Percentiles rank a stretch among this genome's conserved stretches.
These are phyloP conservation scores for Penicillium glabrum DNA, from an alignment of 2,329 filamentous ascomycete species.

Conservation along the genomic window DNA sequence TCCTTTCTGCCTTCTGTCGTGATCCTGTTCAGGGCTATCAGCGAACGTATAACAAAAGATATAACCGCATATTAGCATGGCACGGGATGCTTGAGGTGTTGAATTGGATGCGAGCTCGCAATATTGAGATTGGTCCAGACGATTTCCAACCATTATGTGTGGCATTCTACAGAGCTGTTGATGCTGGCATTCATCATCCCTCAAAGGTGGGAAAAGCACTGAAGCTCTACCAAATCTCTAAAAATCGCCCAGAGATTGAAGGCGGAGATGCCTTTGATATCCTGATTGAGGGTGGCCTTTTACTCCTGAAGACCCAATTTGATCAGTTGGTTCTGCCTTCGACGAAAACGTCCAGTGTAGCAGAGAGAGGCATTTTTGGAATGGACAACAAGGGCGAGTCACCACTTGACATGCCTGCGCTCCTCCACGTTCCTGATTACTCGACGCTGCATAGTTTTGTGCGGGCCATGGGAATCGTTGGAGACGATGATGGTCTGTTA, in stretches of 20 bases:
- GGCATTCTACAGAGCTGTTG: slow-evolving; percentile 36
- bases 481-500: slow-evolving; percentile 42
- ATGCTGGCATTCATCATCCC: slow-evolving; percentile 29
- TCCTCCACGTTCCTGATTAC: slow-evolving; percentile 34
- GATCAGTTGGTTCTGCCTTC: slow-evolving; percentile 35
- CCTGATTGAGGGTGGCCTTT: slow-evolving; percentile 32
- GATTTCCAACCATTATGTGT: slow-evolving; percentile 38
- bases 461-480: slow-evolving; percentile 40
- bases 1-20: slow-evolving; percentile 25
- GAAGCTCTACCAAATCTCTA: slow-evolving; percentile 16
- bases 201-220: slow-evolving; percentile 28
- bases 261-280: slow-evolving; percentile 23
- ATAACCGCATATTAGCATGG: slow-evolving; percentile 40
- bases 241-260: background rate
- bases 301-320: slow-evolving; percentile 36
- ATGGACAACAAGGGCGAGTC: slow-evolving; percentile 8
- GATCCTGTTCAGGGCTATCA: slow-evolving; percentile 11
- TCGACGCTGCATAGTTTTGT: slow-evolving; percentile 43
- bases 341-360: slow-evolving; percentile 20
- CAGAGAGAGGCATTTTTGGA: slow-evolving; percentile 19
- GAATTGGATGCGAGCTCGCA: slow-evolving; percentile 34
- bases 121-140: slow-evolving; percentile 31
- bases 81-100: slow-evolving; percentile 34
- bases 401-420: slow-evolving; percentile 26
- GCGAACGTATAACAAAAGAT: slow-evolving; percentile 19